Evolutionary conservation across 805 yeast genomes (phyloP), one percentile per base, ranked within the genome.

Genomic region (Lachancea kluyveri): DNA sequence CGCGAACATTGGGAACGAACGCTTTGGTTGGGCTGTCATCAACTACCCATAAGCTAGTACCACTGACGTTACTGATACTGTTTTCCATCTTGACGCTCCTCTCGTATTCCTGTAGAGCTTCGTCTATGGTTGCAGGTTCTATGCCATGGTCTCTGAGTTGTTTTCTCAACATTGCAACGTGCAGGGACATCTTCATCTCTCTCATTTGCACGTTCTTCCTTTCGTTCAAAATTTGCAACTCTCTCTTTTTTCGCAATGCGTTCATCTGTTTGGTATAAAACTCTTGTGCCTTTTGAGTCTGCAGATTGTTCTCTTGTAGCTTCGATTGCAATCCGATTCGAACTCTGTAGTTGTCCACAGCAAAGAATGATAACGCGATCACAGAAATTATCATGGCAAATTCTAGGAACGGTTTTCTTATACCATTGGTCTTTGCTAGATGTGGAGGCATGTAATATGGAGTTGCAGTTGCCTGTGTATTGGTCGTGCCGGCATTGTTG

Each of bases 121-220:
- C 59, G 1, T 74, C 75, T 10, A 78, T 67, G 6, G 63, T 62
- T 6, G 67, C 68, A 10, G 87, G 86, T n/a, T 69, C 70, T 8
- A 67, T 35, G 0, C 81, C 82, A 3, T 53, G 46, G n/a, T 76
- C 80, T 3, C 55, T 43, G 33, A 80, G 57, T 47, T 80, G 86
- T 44, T 74, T 65, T 30, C 83, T 60, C 20, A 80, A 56, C 54
- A 80, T 52, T 2, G 83, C 85, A 24, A 80, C 67, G 47, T 80
- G 90, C 49, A 79, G 58, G 4, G 71, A 66, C 80, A 79, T 72
- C 54, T 73, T 76, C 61, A 63, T 68, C 48, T 62, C 79, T 39
- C 64, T 62, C 54, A 53, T 67, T 46, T 54, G 62, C n/a, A 59
- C 60, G 8, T 62, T 66, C 33, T 64, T 63, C 11, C 80, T 57